phyloP scores from a whole-genome alignment of 768 basidiomycete genomes.

The Phlebiopsis gigantea region DNA sequence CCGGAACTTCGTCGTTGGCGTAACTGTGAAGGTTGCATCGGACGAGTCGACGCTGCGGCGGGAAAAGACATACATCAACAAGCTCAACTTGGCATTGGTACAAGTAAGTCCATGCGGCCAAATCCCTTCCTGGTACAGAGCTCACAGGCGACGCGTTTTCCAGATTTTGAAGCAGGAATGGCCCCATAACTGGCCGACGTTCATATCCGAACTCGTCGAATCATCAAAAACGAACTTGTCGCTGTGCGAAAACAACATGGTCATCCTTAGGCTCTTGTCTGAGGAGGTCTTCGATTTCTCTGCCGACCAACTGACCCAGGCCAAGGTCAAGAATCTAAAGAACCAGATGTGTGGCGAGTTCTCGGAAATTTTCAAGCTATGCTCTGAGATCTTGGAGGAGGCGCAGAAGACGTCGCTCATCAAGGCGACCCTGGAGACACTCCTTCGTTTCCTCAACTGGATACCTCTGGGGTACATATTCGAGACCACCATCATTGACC shows the following conservation, averaged over 20 bases:
- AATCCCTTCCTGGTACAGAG: neutral
- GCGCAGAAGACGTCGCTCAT: conserved; percentile 95
- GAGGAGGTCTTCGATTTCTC: conserved; percentile 99
- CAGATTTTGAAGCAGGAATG: conserved; percentile 99
- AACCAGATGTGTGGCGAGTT: conserved; percentile 98
- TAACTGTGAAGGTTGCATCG: conserved; percentile 89
- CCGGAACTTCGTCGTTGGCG: conserved; percentile 91
- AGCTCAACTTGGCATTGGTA: conserved; percentile 93
- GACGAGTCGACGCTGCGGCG: conserved; percentile 85
- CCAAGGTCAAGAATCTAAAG: conserved; percentile 95
- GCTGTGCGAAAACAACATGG: conserved; percentile 99
- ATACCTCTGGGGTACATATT: conserved; percentile 99
- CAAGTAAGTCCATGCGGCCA: conserved; percentile 51
- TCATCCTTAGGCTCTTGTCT: conserved; percentile 92
- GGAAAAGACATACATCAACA: conserved; percentile 94
- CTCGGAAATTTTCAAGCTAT: conserved; percentile 96
- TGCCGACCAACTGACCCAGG: conserved; percentile 97
- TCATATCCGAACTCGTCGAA: conserved; percentile 94
- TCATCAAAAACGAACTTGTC: conserved; percentile 95
- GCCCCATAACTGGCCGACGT: conserved; percentile 98
- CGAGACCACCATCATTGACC: conserved; percentile 95
- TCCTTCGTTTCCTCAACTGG: conserved; percentile 97
- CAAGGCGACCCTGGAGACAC: conserved; percentile 90
- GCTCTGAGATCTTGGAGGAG: conserved; percentile 93
- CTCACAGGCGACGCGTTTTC: neutral